phyloP scores from a whole-genome alignment of 805 yeast species.

The Candida palmyrensis region DNA sequence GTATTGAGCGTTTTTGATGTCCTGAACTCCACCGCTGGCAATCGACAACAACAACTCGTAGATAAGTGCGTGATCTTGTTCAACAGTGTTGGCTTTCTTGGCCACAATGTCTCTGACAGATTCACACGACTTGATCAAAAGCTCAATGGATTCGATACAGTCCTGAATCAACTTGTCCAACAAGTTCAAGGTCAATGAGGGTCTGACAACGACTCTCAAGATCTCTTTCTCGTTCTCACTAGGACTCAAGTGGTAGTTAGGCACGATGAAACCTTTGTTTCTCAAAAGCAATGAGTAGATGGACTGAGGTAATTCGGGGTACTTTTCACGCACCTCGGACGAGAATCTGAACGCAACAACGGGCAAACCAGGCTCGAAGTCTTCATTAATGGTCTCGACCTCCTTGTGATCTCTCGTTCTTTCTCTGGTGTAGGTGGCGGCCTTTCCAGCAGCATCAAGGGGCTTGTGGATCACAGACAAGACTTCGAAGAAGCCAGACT shows the following conservation, averaged over 20 bases:
- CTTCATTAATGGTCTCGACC: slow-evolving; percentile 29
- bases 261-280: slow-evolving; percentile 80
- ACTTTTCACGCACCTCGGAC: slow-evolving; percentile 47
- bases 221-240: slow-evolving; percentile 55
- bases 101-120: slow-evolving; percentile 23
- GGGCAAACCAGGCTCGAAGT: slow-evolving; percentile 74
- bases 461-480: slow-evolving; percentile 75
- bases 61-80: slow-evolving; percentile 29
- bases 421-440: slow-evolving; percentile 13
- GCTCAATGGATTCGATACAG: slow-evolving; percentile 47
- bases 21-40: slow-evolving; percentile 51
- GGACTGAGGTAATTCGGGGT: slow-evolving; percentile 81
- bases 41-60: slow-evolving; percentile 48
- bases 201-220: slow-evolving; percentile 78
- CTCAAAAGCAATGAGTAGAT: slow-evolving; percentile 69
- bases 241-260: slow-evolving; percentile 82
- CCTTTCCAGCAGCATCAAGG: slow-evolving; percentile 17
- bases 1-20: slow-evolving; percentile 22
- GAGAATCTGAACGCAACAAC: slow-evolving; percentile 83
- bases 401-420: slow-evolving; percentile 2
- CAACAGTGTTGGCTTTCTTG: slow-evolving; percentile 12
- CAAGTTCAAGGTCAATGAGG: slow-evolving; percentile 56
- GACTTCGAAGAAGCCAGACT: slow-evolving; percentile 62
- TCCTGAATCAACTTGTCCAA: slow-evolving; percentile 62
- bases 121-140: slow-evolving; percentile 45